A percentile compares a stretch with the other conserved stretches of the same genome.
Conservation (phyloP, 352 stramenopile species). For the Pythium utonaiense region DNA sequence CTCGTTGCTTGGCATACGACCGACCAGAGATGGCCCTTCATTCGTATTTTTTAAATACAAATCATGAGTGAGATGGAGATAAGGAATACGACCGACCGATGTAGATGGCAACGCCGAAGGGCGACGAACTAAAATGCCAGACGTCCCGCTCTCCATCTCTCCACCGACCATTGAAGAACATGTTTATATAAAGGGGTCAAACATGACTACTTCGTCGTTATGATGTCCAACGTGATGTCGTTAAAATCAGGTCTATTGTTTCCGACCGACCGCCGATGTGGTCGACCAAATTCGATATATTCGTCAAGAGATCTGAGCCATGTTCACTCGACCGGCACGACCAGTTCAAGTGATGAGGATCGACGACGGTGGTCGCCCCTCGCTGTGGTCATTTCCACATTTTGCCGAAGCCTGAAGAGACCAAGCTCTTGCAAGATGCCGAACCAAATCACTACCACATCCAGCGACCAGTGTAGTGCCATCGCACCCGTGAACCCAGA, state of each 20-base stretch:
- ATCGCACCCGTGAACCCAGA: slow-evolving; percentile 17
- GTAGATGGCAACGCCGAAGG: slow-evolving; percentile 2
- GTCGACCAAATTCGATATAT: slow-evolving; percentile 21
- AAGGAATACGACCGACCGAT: slow-evolving; percentile 15
- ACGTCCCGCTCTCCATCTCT: slow-evolving; percentile 3
- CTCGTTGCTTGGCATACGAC: slow-evolving; percentile 11
- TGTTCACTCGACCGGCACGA: slow-evolving; percentile 28
- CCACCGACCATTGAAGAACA: background rate
- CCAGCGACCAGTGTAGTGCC: background rate
- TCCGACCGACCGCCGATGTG: slow-evolving; percentile 24
- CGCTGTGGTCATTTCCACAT: slow-evolving; percentile 28
- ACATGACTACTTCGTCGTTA: background rate
- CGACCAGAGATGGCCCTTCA: background rate
- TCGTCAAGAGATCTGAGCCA: background rate
- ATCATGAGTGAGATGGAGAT: slow-evolving; percentile 9
- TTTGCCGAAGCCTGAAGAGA: background rate
- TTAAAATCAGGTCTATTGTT: background rate
- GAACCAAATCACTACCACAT: background rate
- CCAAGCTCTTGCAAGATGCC: slow-evolving; percentile 6
- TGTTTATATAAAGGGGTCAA: slow-evolving; percentile 16
- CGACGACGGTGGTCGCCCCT: background rate
- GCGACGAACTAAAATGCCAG: slow-evolving; percentile 21
- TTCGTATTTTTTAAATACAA: slow-evolving; percentile 14
- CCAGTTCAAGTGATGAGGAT: background rate
- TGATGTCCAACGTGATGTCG: background rate